These are phyloP conservation scores for Hanseniaspora gamundiae DNA, from an alignment of 1,139 yeast species.

Conservation along the genomic window DNA sequence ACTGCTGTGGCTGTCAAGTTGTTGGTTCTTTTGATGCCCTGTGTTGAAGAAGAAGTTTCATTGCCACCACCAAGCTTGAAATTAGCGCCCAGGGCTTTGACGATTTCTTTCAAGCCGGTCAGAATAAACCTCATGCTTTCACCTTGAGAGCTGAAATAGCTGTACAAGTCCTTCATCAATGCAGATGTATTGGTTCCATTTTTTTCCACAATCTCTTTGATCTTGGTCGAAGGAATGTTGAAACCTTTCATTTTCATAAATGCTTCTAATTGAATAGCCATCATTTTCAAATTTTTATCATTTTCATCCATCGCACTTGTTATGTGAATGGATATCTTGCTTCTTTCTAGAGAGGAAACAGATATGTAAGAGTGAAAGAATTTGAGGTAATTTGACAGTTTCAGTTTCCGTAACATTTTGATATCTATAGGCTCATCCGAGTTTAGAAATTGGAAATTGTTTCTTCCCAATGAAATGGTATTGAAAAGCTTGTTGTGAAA, in stretches of 20 bases:
- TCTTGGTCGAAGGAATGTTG: conserved; percentile 28
- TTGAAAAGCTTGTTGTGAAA: conserved; percentile 38
- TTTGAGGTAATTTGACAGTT: conserved; percentile 22
- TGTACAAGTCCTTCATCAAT: conserved; percentile 29
- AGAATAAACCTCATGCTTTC: conserved; percentile 27
- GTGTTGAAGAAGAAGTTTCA: background rate
- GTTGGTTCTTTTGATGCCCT: background rate
- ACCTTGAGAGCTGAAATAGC: conserved; percentile 29
- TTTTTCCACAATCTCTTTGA: conserved; percentile 27
- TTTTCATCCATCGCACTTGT: conserved; percentile 26
- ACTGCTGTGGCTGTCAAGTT: too few species aligned
- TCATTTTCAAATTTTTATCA: conserved; percentile 24
- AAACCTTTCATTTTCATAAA: conserved; percentile 34
- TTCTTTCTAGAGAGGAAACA: conserved; percentile 26
- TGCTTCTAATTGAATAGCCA: conserved; percentile 30
- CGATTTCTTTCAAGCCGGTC: conserved; percentile 24
- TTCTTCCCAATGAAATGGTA: conserved; percentile 33
- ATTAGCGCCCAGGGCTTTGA: conserved; percentile 11
- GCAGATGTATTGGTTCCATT: conserved; percentile 27
- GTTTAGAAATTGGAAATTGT: conserved; percentile 27
- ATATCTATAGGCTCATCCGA: conserved; percentile 28
- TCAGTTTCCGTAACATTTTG: conserved; percentile 19
- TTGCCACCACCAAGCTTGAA: background rate
- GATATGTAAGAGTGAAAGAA: conserved; percentile 30
- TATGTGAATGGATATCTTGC: conserved; percentile 32